Evolutionary conservation across 345 rosid species (phyloP), one percentile per base, ranked within the genome.

Genomic region (Gossypium sturtianum): DNA sequence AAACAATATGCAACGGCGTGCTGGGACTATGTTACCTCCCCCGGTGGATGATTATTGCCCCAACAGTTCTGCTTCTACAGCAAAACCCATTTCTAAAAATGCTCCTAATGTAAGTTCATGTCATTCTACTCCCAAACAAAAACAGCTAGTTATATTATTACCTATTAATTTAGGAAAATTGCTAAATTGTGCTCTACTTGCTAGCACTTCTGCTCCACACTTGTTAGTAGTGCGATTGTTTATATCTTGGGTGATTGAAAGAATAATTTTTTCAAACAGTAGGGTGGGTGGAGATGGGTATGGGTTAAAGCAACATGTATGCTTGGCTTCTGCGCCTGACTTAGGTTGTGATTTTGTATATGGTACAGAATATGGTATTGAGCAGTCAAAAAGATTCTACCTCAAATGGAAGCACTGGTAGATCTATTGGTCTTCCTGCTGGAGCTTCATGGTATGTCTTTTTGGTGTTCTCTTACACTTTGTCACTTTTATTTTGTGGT

Each of bases 361-460:
- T 66, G 41, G 74, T 10, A 74, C 89, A 94, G 93, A 77, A 58
- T 83, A 51, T 83, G 27, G 43, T 77, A 52, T 43, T 72, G 29
- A 77, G 66, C 43, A 71, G 75, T 13, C 69, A 77, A 66, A 89
- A 79, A 78, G 84, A 68, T 79, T 85, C 96, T 65, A 87, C 90
- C 25, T 88, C 94, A 71, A 85, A 83, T 80, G 92, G 87, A 81
- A 87, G 83, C 80, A 57, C 83, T 54, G 72, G 83, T 66, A 86
- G 86, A 83, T 80, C 93, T 6, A 59, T 79, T 22, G 83, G 85
- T 56, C 97, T 94, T 74, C 98, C 98, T 81, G 91, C 93, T 63
- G 97, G 94, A 71, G 93, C 97, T 5, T 85, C 98, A 74, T 94
- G 97, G 98, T 92, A 88, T 76, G 79, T 57, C 62, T 62, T 65